Base-by-base conservation (phyloP, 2,329 filamentous ascomycete species). In the Microsporum ferrugineum region DNA sequence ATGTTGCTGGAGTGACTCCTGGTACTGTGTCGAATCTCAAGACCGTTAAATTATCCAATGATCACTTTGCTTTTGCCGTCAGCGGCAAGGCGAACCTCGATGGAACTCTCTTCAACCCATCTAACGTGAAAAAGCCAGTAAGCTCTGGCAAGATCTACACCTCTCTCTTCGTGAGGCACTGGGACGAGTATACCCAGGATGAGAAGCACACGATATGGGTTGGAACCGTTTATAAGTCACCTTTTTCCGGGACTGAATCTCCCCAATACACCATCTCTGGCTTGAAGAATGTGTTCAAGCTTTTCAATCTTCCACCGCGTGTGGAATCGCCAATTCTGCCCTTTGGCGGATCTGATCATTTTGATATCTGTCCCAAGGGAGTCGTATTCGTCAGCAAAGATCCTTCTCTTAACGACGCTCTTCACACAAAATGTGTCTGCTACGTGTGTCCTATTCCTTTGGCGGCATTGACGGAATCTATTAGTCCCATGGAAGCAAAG, bases 121-220 rank as follows among this genome's bases (percentile, higher is more conserved):
- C 80, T 57, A 77, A 78, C 62, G 76, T 73, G 3, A 74, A 75
- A 43, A 78, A 78, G 64, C 73, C 78, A 1, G 64, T 70, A 27
- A 78, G 73, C 14, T 77, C 76, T 1, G 80, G 77, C 1, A 75
- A 70, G 56, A 66, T 82, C 2, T 82, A 81, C 65, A 78, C 78
- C 23, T 77, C 74, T 6, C 71, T 80, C 17, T 81, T 78, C 66
- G 79, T 82, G 10, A 72, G 80, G 39, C 79, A 81, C 64, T 82
- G 80, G 80, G 80, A 82, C 65, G 69, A 74, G 4, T 82, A 78
- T 64, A 68, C 79, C 12, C 74, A 75, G 27, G 75, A 76, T n/a
- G 73, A 81, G 66, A 75, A 73, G 59, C 79, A 79, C 63, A 68
- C 78, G 0, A 76, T 82, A 51, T 82, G 75, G 68, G 78, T 76